Evolutionary conservation across 352 stramenopile species (phyloP).

Genomic region (Phytophthora lateralis): DNA sequence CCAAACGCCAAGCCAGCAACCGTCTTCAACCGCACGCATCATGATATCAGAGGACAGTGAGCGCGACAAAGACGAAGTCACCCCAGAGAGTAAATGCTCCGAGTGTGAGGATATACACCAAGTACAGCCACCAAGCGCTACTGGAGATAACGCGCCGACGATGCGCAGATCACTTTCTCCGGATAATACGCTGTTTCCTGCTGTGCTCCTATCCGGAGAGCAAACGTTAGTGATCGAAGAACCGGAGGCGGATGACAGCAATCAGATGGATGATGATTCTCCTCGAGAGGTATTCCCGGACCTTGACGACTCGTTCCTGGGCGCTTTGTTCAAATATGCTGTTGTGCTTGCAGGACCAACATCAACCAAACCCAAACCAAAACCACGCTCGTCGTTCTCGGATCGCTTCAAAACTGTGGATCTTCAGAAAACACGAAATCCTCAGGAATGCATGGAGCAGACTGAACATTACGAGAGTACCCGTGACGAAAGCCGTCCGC

Average conservation of each 20-base stretch:
- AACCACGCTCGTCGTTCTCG: slow-evolving; percentile 33
- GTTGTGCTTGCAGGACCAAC: slow-evolving; percentile 65
- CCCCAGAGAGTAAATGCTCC: slow-evolving; percentile 16
- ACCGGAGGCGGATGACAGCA: slow-evolving; percentile 23
- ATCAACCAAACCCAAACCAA: slow-evolving; percentile 39
- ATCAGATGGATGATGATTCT: slow-evolving; percentile 37
- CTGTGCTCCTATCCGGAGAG: neutral
- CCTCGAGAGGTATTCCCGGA: slow-evolving; percentile 35
- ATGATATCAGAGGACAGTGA: slow-evolving; percentile 1
- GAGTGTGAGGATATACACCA: slow-evolving; percentile 7
- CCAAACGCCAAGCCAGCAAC: neutral
- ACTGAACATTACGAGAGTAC: slow-evolving; percentile 17
- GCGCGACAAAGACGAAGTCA: slow-evolving; percentile 10
- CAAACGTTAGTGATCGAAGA: slow-evolving; percentile 13
- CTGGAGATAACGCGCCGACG: neutral
- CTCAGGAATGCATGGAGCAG: slow-evolving; percentile 42
- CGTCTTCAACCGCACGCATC: neutral
- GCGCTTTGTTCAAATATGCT: slow-evolving; percentile 73
- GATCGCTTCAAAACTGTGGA: slow-evolving; percentile 50
- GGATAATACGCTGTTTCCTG: neutral
- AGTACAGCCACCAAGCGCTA: neutral
- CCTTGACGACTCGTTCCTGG: slow-evolving; percentile 53
- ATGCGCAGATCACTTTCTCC: neutral
- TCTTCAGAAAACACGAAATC: slow-evolving; percentile 45
- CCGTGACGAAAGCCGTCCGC: slow-evolving; percentile 18